Base-by-base conservation (phyloP, 1,139 yeast genomes). In the Pichia sp. region DNA sequence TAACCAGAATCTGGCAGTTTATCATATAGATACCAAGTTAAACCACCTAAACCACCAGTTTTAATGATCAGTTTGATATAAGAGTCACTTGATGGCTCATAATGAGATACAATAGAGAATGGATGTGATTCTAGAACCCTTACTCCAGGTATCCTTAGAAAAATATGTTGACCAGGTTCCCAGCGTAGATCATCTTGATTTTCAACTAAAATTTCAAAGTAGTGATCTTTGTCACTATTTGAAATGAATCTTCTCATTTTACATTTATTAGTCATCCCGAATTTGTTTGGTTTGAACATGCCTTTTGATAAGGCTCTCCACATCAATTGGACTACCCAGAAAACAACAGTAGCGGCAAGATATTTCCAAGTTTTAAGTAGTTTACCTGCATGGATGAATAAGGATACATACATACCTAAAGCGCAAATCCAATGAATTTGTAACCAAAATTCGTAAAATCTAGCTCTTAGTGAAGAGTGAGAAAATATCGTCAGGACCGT, bases 141-240 rank as follows among this genome's bases (percentile, higher is more conserved):
- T 9, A 67, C 53, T 0, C 72, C 74, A 4, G 64, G 61, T 48
- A 75, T 68, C 48, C 81, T 64, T 25, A 78, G 60, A 52, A 65
- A 76, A 17, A 77, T 63, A 56, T 78, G 84, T 50, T 78, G 83
- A 20, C 84, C 84, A 1, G 84, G 78, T 25, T 43, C 52, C 83
- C 84, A 77, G 15, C 53, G 52, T 33, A 69, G 56, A 7, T 66
- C 69, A 20, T 49, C 40, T 12, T 61, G 58, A 42, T 70, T 67
- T 19, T 59, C 60, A 17, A 78, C 62, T 5, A 59, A 44, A 3
- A 77, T 58, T 53, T 74, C 71, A 45, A 67, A 71, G 12, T 48
- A 46, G 24, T 52, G 48, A 25, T 42, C 46, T 2, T 39, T 40
- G 3, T 36, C 39, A 28, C 23, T 17, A 17, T 35, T 20, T 22